These are phyloP conservation scores for Apiospora arundinis DNA, from an alignment of 2,329 filamentous ascomycete genomes.

Conservation along the genomic window DNA sequence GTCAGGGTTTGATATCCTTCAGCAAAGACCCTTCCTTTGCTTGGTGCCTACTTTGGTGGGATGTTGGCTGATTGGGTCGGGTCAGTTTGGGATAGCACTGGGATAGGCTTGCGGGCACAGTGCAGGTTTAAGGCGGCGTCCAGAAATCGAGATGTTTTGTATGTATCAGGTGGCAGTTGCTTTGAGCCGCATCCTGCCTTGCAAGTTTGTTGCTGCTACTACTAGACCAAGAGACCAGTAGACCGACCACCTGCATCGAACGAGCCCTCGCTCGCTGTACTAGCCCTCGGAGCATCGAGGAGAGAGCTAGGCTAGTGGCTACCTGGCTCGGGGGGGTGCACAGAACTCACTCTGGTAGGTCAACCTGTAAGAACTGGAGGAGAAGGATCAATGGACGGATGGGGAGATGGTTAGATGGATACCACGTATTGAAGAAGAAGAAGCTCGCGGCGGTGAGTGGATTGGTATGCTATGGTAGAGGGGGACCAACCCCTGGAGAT, in stretches of 20 bases:
- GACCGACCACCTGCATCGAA: not conserved
- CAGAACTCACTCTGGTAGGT: not conserved
- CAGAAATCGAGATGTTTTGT: constrained; percentile 1
- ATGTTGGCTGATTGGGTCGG: not conserved
- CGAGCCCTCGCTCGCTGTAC: not conserved
- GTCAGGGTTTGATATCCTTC: not conserved
- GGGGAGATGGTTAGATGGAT: not conserved
- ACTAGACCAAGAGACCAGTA: no score
- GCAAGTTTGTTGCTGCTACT: not conserved
- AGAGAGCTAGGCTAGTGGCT: not conserved
- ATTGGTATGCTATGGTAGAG: no score
- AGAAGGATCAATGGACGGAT: not conserved
- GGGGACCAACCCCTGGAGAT: not conserved
- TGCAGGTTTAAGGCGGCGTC: constrained; percentile 14
- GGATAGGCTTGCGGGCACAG: not conserved
- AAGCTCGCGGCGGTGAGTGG: not conserved
- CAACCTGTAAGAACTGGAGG: not conserved
- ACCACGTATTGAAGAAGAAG: not conserved
- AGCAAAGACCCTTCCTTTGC: not conserved
- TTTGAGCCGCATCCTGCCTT: constrained; percentile 1
- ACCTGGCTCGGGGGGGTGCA: not conserved
- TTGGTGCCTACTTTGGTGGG: not conserved
- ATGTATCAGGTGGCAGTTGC: not conserved
- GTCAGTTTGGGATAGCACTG: no score
- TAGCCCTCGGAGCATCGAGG: not conserved